Base-by-base conservation (phyloP, 805 yeast genomes). In the Barnettozyma wickerhamii region DNA sequence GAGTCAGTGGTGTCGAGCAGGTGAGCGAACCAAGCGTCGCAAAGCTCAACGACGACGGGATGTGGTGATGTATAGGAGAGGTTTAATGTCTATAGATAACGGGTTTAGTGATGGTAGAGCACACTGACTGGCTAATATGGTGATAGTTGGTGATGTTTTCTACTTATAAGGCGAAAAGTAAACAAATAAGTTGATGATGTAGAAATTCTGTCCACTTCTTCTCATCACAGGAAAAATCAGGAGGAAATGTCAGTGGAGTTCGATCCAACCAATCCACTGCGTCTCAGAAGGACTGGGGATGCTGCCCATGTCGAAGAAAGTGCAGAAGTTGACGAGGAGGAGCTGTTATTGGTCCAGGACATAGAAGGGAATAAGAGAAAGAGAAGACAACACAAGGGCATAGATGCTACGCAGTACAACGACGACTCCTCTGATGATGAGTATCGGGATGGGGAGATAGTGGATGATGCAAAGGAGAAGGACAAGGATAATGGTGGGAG, bases 381-480 rank as follows among this genome's bases (percentile, higher is more conserved):
- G 19, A 21, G 23, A n/a, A 47, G 42, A 44, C 38, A 29, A 36
- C 28, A 30, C 27, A 40, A 33, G 45, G 39, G 18, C 1, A 40
- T 51, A 12, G 52, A 50, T 18, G 30, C 48, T 2, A 48, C 47
- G 1, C 52, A 45, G 12, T 55, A 51, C 19, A 48, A 52, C 6
- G 64, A 62, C 17, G 64, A 60, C 24, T 64, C 64, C 4, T 60
- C 61, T 7, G 63, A 62, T 36, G 62, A 54, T 17, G 57, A 54
- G 4, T 55, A 45, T 10, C 54, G 54, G 26, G 12, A 23, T 23
- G 26, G 12, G 26, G 12, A 23, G 26, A 9, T 12, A 2, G 59
- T 48, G 3, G 49, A 64, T 53, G 72, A 26, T 15, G 24, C 26
- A 18, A 38, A 7, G n/a, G 24, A 43, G 15, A 35, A 69, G 15